Evolutionary conservation across 2,329 filamentous ascomycete genomes (phyloP).

Genomic region (Orbilia quercus): DNA sequence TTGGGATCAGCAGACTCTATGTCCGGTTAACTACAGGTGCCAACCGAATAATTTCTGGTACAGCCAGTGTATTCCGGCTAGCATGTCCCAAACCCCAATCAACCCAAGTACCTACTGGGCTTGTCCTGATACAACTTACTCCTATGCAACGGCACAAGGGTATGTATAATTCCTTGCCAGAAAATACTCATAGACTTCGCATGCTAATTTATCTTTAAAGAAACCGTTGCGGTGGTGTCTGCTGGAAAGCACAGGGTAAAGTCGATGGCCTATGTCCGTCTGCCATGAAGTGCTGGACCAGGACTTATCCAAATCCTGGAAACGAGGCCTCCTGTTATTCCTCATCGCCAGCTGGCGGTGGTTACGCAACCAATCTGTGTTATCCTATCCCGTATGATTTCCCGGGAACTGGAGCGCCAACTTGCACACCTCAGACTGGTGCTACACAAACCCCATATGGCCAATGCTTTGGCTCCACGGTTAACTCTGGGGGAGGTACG

Average conservation of each 20-base stretch:
- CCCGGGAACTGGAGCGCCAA: slow-evolving; percentile 33
- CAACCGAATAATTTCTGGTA: slow-evolving; percentile 54
- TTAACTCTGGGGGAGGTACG: slow-evolving; percentile 33
- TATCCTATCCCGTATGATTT: slow-evolving; percentile 49
- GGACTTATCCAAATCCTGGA: slow-evolving; percentile 43
- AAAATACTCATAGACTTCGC: neutral
- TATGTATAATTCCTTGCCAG: too few species aligned
- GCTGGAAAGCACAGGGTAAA: slow-evolving; percentile 45
- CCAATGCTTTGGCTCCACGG: slow-evolving; percentile 47
- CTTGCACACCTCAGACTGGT: slow-evolving; percentile 43
- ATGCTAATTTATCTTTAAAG: slow-evolving; percentile 2
- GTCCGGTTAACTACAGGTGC: slow-evolving; percentile 52
- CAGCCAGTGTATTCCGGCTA: slow-evolving; percentile 45
- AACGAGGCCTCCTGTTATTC: slow-evolving; percentile 46
- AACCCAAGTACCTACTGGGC: slow-evolving; percentile 44
- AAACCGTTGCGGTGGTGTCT: slow-evolving; percentile 49
- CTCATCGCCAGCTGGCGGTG: slow-evolving; percentile 17
- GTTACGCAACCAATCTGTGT: slow-evolving; percentile 42
- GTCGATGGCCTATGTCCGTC: slow-evolving; percentile 47
- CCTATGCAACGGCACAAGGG: slow-evolving; percentile 39
- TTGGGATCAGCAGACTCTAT: slow-evolving; percentile 48
- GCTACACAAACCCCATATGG: slow-evolving; percentile 41
- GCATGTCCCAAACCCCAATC: slow-evolving; percentile 23
- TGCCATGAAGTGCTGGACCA: slow-evolving; percentile 48
- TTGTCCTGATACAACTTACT: slow-evolving; percentile 26